Conservation (phyloP, 2,329 filamentous ascomycete species). For the Diplodia mutila region DNA sequence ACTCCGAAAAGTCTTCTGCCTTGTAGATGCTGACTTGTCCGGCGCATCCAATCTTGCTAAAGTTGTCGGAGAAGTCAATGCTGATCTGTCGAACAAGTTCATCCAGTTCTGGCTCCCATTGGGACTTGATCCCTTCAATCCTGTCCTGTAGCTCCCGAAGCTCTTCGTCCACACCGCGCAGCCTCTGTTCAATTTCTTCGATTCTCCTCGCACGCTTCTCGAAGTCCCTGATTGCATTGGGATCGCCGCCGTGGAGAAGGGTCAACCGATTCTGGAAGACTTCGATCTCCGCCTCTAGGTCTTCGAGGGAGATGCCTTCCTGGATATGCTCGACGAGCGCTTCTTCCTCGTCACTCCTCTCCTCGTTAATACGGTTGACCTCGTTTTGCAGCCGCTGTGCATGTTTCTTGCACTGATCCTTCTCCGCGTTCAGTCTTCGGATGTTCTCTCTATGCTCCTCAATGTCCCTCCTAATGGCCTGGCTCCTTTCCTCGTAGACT, state of each 20-base stretch:
- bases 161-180: slow-evolving; percentile 52
- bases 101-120: slow-evolving; percentile 86
- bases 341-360: slow-evolving; percentile 41
- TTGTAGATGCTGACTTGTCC: slow-evolving; percentile 89
- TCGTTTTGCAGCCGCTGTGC: slow-evolving; percentile 31
- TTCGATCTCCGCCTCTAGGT: slow-evolving; percentile 73
- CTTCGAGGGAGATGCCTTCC: slow-evolving; percentile 48
- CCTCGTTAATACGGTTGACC: slow-evolving; percentile 26
- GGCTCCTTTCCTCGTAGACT: slow-evolving; percentile 68
- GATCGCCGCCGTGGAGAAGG: slow-evolving; percentile 77
- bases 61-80: slow-evolving; percentile 89
- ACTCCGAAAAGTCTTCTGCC: slow-evolving; percentile 87
- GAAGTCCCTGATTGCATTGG: slow-evolving; percentile 74
- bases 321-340: slow-evolving; percentile 31
- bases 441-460: slow-evolving; percentile 52
- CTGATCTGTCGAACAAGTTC: slow-evolving; percentile 79
- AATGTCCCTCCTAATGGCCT: slow-evolving; percentile 59
- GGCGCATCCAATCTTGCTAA: slow-evolving; percentile 90
- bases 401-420: slow-evolving; percentile 46
- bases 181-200: slow-evolving; percentile 62
- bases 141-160: slow-evolving; percentile 60
- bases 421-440: slow-evolving; percentile 43
- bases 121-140: slow-evolving; percentile 68
- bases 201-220: slow-evolving; percentile 61
- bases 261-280: slow-evolving; percentile 76